Percentiles rank a stretch among this genome's conserved stretches.
These are phyloP conservation scores for Kingdonia uniflora DNA, from an alignment of 164 flowering plant species.

Conservation along the genomic window DNA sequence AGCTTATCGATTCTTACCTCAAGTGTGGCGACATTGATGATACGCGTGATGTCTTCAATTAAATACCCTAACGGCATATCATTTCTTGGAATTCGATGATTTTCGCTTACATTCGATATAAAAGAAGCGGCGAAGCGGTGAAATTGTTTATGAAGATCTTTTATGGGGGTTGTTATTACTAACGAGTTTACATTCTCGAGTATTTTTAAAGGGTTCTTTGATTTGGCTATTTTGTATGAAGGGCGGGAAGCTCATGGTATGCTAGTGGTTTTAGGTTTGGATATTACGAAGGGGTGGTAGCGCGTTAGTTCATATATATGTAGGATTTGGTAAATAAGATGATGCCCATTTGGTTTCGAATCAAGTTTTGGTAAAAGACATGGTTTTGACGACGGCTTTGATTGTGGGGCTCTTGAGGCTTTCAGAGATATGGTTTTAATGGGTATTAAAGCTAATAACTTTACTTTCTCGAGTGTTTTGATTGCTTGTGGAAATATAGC, in stretches of 20 bases:
- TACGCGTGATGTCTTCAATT: slow-evolving; percentile 38
- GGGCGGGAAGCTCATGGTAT: slow-evolving; percentile 39
- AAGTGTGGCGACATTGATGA: slow-evolving; percentile 25
- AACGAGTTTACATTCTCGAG: too few relatives aligned
- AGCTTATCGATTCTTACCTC: too few relatives aligned
- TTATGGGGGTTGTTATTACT: slow-evolving; percentile 21
- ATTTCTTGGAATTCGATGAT: too few relatives aligned
- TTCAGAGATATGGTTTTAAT: slow-evolving; percentile 28
- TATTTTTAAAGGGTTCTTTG: slow-evolving; percentile 34
- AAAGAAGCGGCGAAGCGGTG: slow-evolving; percentile 36
- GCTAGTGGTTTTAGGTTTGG: slow-evolving; percentile 38
- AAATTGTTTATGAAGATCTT: slow-evolving; percentile 25
- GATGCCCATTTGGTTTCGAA: too few relatives aligned
- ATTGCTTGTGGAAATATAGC: too few relatives aligned
- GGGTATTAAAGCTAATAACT: slow-evolving; percentile 41
- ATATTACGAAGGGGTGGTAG: slow-evolving; percentile 34
- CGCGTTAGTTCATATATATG: too few relatives aligned
- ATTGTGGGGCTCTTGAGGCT: slow-evolving; percentile 46
- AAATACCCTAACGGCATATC: slow-evolving; percentile 32
- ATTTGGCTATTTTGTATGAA: slow-evolving; percentile 24
- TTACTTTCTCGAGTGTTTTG: too few relatives aligned
- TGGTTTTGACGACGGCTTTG: slow-evolving; percentile 43
- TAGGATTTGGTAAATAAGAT: too few relatives aligned
- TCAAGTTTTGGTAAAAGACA: slow-evolving; percentile 33
- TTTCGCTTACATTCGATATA: too few relatives aligned